A percentile compares a stretch with the other conserved stretches of the same genome.
phyloP scores from a whole-genome alignment of 306 rosid genomes.

The Cicer yamashitae region DNA sequence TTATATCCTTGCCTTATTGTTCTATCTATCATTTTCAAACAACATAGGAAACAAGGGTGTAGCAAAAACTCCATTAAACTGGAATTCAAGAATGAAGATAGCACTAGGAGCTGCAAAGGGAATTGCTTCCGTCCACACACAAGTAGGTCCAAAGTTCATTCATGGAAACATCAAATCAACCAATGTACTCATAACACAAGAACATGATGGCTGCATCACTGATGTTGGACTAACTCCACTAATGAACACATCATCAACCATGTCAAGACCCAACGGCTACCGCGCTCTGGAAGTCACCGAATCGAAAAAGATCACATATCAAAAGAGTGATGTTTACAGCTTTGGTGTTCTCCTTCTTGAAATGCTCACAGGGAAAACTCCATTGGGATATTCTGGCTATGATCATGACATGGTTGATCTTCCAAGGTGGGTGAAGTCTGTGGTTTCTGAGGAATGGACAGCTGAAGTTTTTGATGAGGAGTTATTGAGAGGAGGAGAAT shows the following conservation, averaged over 20 bases:
- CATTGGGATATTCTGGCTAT: constrained; percentile 57
- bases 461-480: constrained; percentile 78
- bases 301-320: constrained; percentile 47
- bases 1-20: constrained; percentile 29
- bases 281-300: constrained; percentile 62
- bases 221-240: constrained; percentile 64
- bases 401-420: constrained; percentile 64
- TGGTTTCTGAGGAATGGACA: constrained; percentile 78
- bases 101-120: constrained; percentile 62
- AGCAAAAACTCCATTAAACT: constrained; percentile 58
- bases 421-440: constrained; percentile 79
- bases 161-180: constrained; percentile 78
- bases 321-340: constrained; percentile 75
- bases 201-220: constrained; percentile 58
- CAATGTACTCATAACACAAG: constrained; percentile 64
- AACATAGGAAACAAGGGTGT: constrained; percentile 56
- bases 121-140: constrained; percentile 62
- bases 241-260: constrained; percentile 53
- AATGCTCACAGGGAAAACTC: constrained; percentile 67
- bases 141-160: constrained; percentile 51
- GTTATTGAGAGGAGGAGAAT: constrained; percentile 54
- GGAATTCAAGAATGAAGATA: constrained; percentile 72
- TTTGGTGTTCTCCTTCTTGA: constrained; percentile 77
- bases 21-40: constrained; percentile 13
- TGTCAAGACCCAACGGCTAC: constrained; percentile 57